Conservation (phyloP, 352 stramenopile genomes). For the Pythium diclinum region DNA sequence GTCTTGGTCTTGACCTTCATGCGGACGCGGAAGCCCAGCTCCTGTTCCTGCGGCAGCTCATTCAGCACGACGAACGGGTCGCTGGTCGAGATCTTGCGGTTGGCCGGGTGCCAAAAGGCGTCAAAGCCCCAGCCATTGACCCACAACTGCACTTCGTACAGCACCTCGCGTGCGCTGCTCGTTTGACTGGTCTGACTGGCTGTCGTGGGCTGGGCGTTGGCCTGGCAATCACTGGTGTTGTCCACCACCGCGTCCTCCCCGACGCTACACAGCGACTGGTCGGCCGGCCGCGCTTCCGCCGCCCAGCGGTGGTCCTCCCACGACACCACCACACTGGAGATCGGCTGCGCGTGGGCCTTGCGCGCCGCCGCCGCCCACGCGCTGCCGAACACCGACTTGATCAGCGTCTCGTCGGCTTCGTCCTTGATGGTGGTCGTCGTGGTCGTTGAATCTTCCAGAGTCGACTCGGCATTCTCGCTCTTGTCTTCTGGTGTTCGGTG, state of each 20-base stretch:
- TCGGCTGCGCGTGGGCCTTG: constrained; percentile 14
- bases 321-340: constrained; percentile 55
- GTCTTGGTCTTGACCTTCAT: constrained; percentile 42
- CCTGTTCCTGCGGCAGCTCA: constrained; percentile 49
- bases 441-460: background rate
- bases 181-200: background rate
- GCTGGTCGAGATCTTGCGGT: constrained; percentile 38
- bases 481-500: constrained; percentile 6
- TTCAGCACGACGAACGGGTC: constrained; percentile 59
- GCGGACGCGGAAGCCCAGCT: constrained; percentile 56
- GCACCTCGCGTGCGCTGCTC: constrained; percentile 12
- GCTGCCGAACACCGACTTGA: constrained; percentile 21
- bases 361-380: constrained; percentile 15
- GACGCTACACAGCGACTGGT: constrained; percentile 13
- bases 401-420: constrained; percentile 19
- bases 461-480: background rate
- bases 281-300: constrained; percentile 17
- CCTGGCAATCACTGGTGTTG: constrained; percentile 6
- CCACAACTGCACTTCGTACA: constrained; percentile 74
- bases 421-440: constrained; percentile 5
- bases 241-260: background rate
- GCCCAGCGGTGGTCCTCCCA: constrained; percentile 61
- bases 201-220: background rate
- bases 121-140: constrained; percentile 62
- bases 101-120: constrained; percentile 55